Percentiles rank a stretch among this genome's conserved stretches.
These are phyloP conservation scores for Vachellia pachyceras DNA, from an alignment of 306 rosid genomes.

Conservation along the genomic window DNA sequence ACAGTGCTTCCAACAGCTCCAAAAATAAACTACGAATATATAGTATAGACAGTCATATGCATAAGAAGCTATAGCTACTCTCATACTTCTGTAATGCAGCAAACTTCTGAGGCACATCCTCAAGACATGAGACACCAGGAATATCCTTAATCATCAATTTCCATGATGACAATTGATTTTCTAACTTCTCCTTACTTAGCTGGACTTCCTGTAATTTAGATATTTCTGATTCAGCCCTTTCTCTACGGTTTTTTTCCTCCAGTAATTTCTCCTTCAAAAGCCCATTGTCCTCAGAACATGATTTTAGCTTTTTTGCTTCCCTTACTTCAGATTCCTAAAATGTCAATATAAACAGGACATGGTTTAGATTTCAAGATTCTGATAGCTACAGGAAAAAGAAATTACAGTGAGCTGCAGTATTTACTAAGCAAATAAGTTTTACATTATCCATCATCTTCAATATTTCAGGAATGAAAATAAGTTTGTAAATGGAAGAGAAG, in stretches of 20 bases:
- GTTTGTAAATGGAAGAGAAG: background rate
- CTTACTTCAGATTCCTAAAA: slow-evolving; percentile 90
- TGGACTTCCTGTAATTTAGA: slow-evolving; percentile 76
- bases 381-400: slow-evolving; percentile 14
- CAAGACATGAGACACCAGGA: slow-evolving; percentile 78
- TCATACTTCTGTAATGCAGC: slow-evolving; percentile 88
- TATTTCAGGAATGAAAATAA: slow-evolving; percentile 17
- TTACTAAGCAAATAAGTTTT: slow-evolving; percentile 13
- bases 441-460: background rate
- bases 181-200: slow-evolving; percentile 63
- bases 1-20: slow-evolving; percentile 12
- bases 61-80: slow-evolving; percentile 36
- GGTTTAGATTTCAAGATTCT: slow-evolving; percentile 9
- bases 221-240: slow-evolving; percentile 79
- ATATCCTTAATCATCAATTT: slow-evolving; percentile 62
- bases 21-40: slow-evolving; percentile 29
- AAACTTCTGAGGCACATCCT: slow-evolving; percentile 78
- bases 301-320: slow-evolving; percentile 88
- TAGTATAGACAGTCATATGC: slow-evolving; percentile 19
- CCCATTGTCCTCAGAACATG: slow-evolving; percentile 70
- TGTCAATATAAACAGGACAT: slow-evolving; percentile 40
- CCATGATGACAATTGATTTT: slow-evolving; percentile 85
- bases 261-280: slow-evolving; percentile 81
- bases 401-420: slow-evolving; percentile 2
- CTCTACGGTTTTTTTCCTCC: slow-evolving; percentile 76